Evolutionary conservation across 2,329 filamentous ascomycete genomes (phyloP).

Genomic region (Talaromyces sp.): DNA sequence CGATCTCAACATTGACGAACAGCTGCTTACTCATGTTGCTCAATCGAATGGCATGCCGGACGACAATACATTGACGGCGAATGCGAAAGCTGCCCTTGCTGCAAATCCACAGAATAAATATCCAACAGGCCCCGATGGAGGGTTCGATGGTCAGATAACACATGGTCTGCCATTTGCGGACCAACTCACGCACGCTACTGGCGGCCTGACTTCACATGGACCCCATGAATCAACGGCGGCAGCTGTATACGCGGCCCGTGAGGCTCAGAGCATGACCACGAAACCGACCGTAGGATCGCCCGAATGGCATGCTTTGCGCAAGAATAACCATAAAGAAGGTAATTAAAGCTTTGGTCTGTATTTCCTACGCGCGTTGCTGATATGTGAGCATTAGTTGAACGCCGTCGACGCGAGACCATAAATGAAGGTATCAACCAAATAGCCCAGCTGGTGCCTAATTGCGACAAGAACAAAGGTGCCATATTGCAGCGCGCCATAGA

Average conservation of each 20-base stretch:
- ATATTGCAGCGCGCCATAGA: constrained; percentile 89
- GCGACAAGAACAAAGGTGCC: constrained; percentile 98
- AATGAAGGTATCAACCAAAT: constrained; percentile 99
- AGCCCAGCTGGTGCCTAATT: constrained; percentile 93
- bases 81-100: constrained; percentile 41
- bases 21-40: constrained; percentile 46
- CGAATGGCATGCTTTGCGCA: constrained; percentile 95
- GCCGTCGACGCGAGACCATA: constrained; percentile 92
- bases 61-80: constrained; percentile 42
- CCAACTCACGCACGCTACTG: constrained; percentile 32
- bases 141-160: constrained; percentile 34
- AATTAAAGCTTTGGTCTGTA: constrained; percentile 28
- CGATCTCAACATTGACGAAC: constrained; percentile 40
- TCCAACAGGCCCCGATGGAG: constrained; percentile 37
- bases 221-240: constrained; percentile 54
- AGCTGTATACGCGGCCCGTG: constrained; percentile 50
- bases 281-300: constrained; percentile 93
- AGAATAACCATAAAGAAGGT: constrained; percentile 99
- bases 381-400: constrained; percentile 63
- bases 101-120: constrained; percentile 43
- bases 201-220: constrained; percentile 13
- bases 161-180: constrained; percentile 36
- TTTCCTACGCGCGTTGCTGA: constrained; percentile 17
- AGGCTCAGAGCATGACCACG: constrained; percentile 48
- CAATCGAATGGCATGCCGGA: constrained; percentile 51